Conservation (phyloP, 805 yeast species). For the Candida ortonii region DNA sequence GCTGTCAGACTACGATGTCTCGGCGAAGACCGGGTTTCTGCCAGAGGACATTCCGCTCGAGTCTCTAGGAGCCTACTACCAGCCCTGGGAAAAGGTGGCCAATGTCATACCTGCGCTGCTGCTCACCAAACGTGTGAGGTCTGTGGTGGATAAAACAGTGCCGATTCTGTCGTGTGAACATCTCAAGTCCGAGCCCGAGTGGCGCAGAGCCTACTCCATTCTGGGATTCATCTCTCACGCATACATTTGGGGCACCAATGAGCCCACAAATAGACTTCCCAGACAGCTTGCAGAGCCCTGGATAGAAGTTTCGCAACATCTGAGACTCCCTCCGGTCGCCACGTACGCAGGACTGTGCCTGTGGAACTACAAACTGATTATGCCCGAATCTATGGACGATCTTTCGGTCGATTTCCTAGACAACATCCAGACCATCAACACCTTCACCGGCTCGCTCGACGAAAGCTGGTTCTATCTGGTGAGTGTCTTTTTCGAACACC, state of each 20-base stretch:
- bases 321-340: conserved; percentile 81
- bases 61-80: conserved; percentile 55
- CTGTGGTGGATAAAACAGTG: conserved; percentile 54
- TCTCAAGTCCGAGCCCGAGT: conserved; percentile 46
- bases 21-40: conserved; percentile 71
- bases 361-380: conserved; percentile 77
- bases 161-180: conserved; percentile 53
- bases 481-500: conserved; percentile 79
- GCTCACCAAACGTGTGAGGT: conserved; percentile 59
- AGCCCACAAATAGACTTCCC: conserved; percentile 64
- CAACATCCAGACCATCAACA: conserved; percentile 71
- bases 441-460: conserved; percentile 87
- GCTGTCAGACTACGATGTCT: conserved; percentile 66
- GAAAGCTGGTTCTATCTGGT: conserved; percentile 94
- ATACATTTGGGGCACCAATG: conserved; percentile 79
- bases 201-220: conserved; percentile 77
- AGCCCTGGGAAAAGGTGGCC: conserved; percentile 76
- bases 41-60: conserved; percentile 66
- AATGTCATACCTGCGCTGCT: conserved; percentile 69
- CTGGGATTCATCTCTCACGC: conserved; percentile 83
- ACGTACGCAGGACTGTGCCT: conserved; percentile 85
- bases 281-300: conserved; percentile 68
- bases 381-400: conserved; percentile 38
- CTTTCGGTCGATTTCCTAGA: conserved; percentile 45
- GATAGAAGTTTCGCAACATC: conserved; percentile 49